A percentile compares a stretch with the other conserved stretches of the same genome.
Evolutionary conservation across 495 filamentous ascomycete genomes (phyloP).

Genomic region (Penicillium fimorum): DNA sequence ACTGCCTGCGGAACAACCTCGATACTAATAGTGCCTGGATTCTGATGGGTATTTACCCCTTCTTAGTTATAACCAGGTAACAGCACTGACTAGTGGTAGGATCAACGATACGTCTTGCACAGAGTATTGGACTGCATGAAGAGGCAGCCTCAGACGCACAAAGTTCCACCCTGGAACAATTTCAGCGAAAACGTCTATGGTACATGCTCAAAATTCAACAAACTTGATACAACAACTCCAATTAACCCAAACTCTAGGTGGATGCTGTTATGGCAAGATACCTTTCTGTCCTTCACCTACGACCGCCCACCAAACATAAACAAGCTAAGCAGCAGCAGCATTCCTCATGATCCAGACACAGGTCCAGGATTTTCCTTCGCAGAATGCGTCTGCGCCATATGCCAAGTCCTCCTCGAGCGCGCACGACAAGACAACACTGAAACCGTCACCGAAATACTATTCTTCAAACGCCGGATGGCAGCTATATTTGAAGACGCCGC

Average conservation of each 20-base stretch:
- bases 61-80: not conserved
- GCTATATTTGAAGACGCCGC: constrained; percentile 41
- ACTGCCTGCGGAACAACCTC: constrained; percentile 52
- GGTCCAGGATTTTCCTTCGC: constrained; percentile 14
- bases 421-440: constrained; percentile 1
- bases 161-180: constrained; percentile 10
- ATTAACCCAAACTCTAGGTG: constrained; percentile 26
- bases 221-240: not conserved
- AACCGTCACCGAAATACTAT: constrained; percentile 19
- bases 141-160: constrained; percentile 28
- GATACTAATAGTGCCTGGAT: constrained; percentile 54
- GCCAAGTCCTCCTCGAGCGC: constrained; percentile 33
- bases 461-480: constrained; percentile 39
- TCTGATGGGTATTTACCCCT: constrained; percentile 34
- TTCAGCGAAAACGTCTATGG: constrained; percentile 1
- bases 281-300: constrained; percentile 50
- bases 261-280: constrained; percentile 55
- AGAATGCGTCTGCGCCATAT: constrained; percentile 36
- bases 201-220: not conserved
- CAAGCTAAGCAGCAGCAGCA: constrained; percentile 33
- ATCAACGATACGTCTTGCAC: constrained; percentile 47
- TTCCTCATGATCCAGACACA: constrained; percentile 30
- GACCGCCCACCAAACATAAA: constrained; percentile 42
- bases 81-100: constrained; percentile 24
- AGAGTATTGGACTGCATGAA: constrained; percentile 49